Conservation (phyloP, 2,329 filamentous ascomycete species). For the Xylaria sp. region DNA sequence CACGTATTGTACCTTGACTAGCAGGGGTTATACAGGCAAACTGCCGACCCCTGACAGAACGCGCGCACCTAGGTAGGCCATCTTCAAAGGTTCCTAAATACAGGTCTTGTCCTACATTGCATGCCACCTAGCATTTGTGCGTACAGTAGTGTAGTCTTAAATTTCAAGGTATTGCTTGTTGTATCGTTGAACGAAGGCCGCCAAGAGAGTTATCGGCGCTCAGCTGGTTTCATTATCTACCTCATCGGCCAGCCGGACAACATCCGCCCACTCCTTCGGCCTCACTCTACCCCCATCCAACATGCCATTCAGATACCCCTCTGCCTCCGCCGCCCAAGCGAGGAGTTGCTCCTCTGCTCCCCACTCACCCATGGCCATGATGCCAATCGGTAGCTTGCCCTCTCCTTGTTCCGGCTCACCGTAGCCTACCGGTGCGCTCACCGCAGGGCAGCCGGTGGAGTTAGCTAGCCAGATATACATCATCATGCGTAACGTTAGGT, state of each 20-base stretch:
- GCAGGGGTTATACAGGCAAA: constrained; percentile 6
- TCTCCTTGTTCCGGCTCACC: constrained; percentile 64
- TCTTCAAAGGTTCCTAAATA: background rate
- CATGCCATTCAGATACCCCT: constrained; percentile 64
- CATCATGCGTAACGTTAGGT: constrained; percentile 81
- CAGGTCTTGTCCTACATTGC: background rate
- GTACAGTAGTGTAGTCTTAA: too few species aligned
- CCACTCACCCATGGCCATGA: constrained; percentile 75
- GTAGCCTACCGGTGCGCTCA: constrained; percentile 81
- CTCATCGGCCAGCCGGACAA: constrained; percentile 55
- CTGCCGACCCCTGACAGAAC: constrained; percentile 4
- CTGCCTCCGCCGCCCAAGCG: constrained; percentile 67
- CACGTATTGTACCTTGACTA: constrained; percentile 1
- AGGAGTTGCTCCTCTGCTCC: constrained; percentile 72
- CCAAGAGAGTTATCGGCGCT: background rate
- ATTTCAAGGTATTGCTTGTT: background rate
- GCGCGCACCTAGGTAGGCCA: background rate
- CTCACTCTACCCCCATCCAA: constrained; percentile 62
- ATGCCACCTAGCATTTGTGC: background rate
- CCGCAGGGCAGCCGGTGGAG: constrained; percentile 79
- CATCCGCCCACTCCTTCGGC: constrained; percentile 69
- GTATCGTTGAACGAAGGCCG: background rate
- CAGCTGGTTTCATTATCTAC: constrained; percentile 16
- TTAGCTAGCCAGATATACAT: constrained; percentile 89
- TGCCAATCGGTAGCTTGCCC: constrained; percentile 69